Conservation (phyloP, 129 eudicot species). For the Saussurea involucrata region DNA sequence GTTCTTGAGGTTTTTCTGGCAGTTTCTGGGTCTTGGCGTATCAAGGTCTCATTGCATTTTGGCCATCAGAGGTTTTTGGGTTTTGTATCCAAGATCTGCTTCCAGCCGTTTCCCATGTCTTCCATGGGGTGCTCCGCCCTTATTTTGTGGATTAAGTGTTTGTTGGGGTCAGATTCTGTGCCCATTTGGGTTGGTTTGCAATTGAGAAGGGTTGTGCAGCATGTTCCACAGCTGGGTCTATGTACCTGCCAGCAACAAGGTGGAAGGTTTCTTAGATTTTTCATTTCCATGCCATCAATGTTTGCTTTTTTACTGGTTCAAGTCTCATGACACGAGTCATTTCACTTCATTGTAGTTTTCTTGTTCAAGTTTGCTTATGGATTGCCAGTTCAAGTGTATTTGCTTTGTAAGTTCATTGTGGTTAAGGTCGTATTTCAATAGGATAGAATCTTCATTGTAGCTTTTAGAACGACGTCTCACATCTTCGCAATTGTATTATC, state of each 20-base stretch:
- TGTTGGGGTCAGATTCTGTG: neutral
- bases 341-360: neutral
- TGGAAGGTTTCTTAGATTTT: neutral
- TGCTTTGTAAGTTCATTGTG: neutral
- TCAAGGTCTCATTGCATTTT: neutral
- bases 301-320: neutral
- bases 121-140: neutral
- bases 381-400: neutral
- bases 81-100: neutral
- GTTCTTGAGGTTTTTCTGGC: neutral
- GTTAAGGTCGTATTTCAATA: neutral
- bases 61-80: neutral
- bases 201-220: neutral
- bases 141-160: neutral
- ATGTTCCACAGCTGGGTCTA: neutral
- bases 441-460: neutral
- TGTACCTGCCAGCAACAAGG: neutral
- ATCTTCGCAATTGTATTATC: neutral
- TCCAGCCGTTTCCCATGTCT: neutral
- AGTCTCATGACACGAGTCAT: neutral
- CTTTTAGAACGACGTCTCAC: neutral
- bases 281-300: neutral
- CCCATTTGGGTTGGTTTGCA: neutral
- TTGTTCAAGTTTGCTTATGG: neutral
- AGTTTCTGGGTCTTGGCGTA: neutral